A percentile compares a stretch with the other conserved stretches of the same genome.
These are phyloP conservation scores for Candida maris DNA, from an alignment of 805 yeast species.

Conservation along the genomic window DNA sequence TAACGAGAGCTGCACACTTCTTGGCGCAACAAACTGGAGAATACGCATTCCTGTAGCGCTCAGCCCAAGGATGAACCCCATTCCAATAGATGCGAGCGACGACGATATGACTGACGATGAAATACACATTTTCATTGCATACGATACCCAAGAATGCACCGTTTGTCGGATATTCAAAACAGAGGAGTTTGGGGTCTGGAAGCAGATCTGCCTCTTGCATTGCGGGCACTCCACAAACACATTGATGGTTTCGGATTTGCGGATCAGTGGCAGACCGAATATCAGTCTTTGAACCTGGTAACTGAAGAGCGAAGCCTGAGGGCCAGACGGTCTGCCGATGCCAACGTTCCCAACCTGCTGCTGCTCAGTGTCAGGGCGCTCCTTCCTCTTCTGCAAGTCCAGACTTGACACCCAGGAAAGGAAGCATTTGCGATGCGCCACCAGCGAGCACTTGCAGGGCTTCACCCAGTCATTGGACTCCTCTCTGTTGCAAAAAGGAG, in stretches of 20 bases:
- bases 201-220: slow-evolving; percentile 31
- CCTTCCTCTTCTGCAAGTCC: slow-evolving; percentile 21
- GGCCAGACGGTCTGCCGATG: slow-evolving; percentile 4
- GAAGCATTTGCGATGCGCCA: slow-evolving; percentile 44
- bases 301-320: slow-evolving; percentile 12
- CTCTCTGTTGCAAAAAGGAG: slow-evolving; percentile 27
- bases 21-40: slow-evolving; percentile 29
- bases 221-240: slow-evolving; percentile 36
- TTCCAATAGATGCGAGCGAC: slow-evolving; percentile 20
- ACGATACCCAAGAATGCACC: slow-evolving; percentile 11
- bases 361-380: neutral
- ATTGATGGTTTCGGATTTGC: slow-evolving; percentile 17
- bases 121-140: slow-evolving; percentile 19
- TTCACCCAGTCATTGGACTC: slow-evolving; percentile 39
- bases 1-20: slow-evolving; percentile 29
- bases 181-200: slow-evolving; percentile 23
- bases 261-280: slow-evolving; percentile 16
- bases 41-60: slow-evolving; percentile 30
- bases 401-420: slow-evolving; percentile 38
- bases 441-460: slow-evolving; percentile 43
- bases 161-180: slow-evolving; percentile 13
- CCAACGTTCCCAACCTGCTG: neutral
- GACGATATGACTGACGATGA: slow-evolving; percentile 18
- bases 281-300: slow-evolving; percentile 13
- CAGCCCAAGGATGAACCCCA: slow-evolving; percentile 19